Percentiles rank a stretch among this genome's conserved stretches.
Evolutionary conservation across 441 rosid genomes (phyloP).

Genomic region (Gossypium trilobum): DNA sequence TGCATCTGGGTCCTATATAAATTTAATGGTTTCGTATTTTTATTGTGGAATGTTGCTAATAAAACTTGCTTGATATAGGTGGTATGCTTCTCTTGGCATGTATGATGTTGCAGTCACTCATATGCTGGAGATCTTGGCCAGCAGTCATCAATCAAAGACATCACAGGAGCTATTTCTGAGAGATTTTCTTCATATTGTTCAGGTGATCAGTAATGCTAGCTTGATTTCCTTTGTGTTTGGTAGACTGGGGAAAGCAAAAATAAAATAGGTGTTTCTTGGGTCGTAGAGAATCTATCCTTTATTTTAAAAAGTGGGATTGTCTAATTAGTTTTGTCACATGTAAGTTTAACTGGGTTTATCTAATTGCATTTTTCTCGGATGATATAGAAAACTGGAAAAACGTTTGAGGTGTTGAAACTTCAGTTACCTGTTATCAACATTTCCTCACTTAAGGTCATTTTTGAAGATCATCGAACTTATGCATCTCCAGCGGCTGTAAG

Average conservation of each 20-base stretch:
- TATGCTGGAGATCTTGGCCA: conserved; percentile 75
- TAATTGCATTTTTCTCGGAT: conserved; percentile 18
- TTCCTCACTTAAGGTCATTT: conserved; percentile 70
- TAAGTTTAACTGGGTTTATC: neutral
- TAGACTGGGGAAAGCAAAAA: neutral
- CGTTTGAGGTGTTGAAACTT: conserved; percentile 61
- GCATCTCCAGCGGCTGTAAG: conserved; percentile 84
- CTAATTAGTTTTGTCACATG: neutral
- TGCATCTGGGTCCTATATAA: conserved; percentile 18
- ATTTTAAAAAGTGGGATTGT: neutral
- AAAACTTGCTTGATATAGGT: conserved; percentile 36
- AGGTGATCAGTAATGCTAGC: conserved; percentile 33
- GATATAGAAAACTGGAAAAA: conserved; percentile 74
- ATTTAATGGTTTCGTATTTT: conserved; percentile 7
- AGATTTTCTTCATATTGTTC: conserved; percentile 74
- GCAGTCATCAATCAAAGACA: conserved; percentile 79
- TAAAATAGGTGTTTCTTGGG: neutral
- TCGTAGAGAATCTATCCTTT: neutral
- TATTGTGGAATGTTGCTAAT: conserved; percentile 18
- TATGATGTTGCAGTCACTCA: conserved; percentile 75
- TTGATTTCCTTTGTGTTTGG: conserved; percentile 14
- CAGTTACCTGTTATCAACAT: conserved; percentile 68
- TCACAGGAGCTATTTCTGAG: conserved; percentile 77
- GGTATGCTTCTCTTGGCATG: conserved; percentile 89
- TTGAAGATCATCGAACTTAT: conserved; percentile 91